Percentiles rank a stretch among this genome's conserved stretches.
phyloP scores from a whole-genome alignment of 257 asterid species.

The Striga asiatica region DNA sequence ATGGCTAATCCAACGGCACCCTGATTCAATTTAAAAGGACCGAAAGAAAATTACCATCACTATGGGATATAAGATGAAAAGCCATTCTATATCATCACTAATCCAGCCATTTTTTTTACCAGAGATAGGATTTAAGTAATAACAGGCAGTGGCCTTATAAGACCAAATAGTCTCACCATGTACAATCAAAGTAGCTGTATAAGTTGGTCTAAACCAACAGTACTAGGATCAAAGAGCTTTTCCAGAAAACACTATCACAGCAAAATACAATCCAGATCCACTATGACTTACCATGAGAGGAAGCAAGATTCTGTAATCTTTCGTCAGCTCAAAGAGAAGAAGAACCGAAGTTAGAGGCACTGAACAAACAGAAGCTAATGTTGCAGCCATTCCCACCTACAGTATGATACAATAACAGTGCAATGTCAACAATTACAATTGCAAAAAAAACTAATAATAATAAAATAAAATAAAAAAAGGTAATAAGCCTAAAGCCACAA shows the following conservation, averaged over 20 bases:
- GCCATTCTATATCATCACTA: not conserved
- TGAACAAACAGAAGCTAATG: constrained; percentile 90
- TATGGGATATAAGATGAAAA: not conserved
- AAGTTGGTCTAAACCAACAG: not conserved
- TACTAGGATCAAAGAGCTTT: not conserved
- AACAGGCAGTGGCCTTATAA: not conserved
- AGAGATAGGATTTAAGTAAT: not conserved
- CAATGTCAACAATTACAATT: constrained; percentile 8
- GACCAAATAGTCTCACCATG: not conserved
- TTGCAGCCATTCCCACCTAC: constrained; percentile 99
- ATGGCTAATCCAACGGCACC: constrained; percentile 99
- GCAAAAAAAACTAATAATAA: not conserved
- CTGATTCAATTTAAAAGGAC: constrained; percentile 28
- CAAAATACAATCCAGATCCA: constrained; percentile 2
- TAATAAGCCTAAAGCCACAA: constrained; percentile 2
- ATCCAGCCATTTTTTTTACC: not conserved
- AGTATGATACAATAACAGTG: constrained; percentile 14
- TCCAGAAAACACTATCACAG: constrained; percentile 11
- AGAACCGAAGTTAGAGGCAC: constrained; percentile 95
- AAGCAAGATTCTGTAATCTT: constrained; percentile 92
- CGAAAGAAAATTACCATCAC: not conserved
- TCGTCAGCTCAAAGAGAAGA: constrained; percentile 89
- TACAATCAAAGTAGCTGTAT: not conserved
- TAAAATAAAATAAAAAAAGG: not conserved
- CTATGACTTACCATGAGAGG: constrained; percentile 71